Evolutionary conservation across 306 rosid species (phyloP), one percentile per base, ranked within the genome.

Genomic region (Canavalia ensiformis): DNA sequence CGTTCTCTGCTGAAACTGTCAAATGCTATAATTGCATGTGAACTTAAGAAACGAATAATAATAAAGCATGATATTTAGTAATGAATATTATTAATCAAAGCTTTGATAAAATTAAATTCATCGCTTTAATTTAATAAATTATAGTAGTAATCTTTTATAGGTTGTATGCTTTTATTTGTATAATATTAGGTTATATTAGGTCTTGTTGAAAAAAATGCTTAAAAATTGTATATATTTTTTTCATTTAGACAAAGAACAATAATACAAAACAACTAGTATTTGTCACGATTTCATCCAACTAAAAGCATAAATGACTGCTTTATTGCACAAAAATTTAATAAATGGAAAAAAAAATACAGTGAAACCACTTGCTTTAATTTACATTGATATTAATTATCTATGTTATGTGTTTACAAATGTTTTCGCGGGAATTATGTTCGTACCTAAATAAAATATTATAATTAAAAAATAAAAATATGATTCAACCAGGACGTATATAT

Each of bases 1-100:
- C 51, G 7, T 82, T 69, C 82, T 44, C 60, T 59, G 57, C 33
- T 45, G 18, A 68, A 42, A 44, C 18, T 42, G 68, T n/a, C 59
- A 42, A 46, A 67, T 41, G 9, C 44, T 42, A 10, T 4, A 5
- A 45, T 51, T 49, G 77, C 81, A 81, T 64, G 75, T 59, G 58
- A 41, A 13, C 25, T 5, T n/a, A 2, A n/a, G 54, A 37, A 51
- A 13, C 41, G 31, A 62, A 39, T 58, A 3, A 59, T 4, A 29
- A 13, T 35, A 74, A 74, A 57, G 2, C 79, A 74, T 75, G 39
- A 74, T 58, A 29, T 44, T 45, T 25, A 44, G 4, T 44, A 1
- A 58, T 59, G 55, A 41, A n/a, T n/a, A n/a, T 33, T 72, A 10
- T 29, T 18, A 41, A 69, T 49, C 74, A 49, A 69, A 69, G 8